Base-by-base conservation (phyloP, 495 filamentous ascomycete genomes). In the Penicillium tannophilum region DNA sequence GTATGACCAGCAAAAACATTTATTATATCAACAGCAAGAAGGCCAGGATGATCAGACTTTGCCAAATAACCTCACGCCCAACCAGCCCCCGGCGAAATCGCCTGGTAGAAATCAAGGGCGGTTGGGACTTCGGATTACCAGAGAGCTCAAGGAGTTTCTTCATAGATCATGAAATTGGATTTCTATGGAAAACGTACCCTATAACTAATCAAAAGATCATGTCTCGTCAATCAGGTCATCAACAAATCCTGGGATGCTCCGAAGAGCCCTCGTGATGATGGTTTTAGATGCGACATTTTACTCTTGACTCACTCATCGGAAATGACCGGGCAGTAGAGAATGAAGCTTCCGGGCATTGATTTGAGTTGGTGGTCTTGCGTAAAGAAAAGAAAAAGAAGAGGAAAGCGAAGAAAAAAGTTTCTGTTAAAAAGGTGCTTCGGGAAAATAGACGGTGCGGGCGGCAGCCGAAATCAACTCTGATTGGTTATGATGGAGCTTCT, bases 141-240 rank as follows among this genome's bases (percentile, higher is more conserved):
- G 88, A 90, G 84, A 82, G 84, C 75, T 79, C 71, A 73, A 54
- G 63, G 56, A 70, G 62, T 79, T 72, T 90, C 86, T 77, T 90
- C 87, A 86, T 80, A 47, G 49, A n/a, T 20, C 16, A 6, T 16
- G 10, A 39, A 14, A 16, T 16, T 41, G 39, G 39, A 59, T 62
- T 56, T 53, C 58, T 62, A 66, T 56, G 19, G 51, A 46, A 44
- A 46, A 69, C 56, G 60, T 64, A 70, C 63, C 52, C 44, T 59
- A 68, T 61, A 30, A 41, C 49, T 48, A 45, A 28, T 36, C 19
- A 35, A 53, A 53, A 52, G 51, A 58, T 60, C 57, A 64, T 92
- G 90, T 92, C 76, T 84, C 89, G 84, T 79, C 86, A 88, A 82
- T 88, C 84, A 96, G 93, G 93, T 98, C 93, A 92, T 97, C 93